phyloP scores from a whole-genome alignment of 192 early-diverging fungal species.

The Podila epicladia region DNA sequence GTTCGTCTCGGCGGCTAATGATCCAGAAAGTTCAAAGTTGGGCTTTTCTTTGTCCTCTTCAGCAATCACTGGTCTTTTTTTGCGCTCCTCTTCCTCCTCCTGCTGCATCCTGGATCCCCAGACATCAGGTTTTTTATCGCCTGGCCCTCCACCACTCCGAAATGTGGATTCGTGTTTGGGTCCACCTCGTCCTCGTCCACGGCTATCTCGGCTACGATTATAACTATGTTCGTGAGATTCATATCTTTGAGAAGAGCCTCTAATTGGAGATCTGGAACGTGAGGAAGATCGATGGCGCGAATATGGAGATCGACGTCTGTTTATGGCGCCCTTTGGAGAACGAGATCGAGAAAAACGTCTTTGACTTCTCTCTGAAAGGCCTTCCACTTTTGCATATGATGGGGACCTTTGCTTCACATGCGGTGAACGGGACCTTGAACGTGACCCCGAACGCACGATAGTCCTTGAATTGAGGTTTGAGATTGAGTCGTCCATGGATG shows the following conservation, averaged over 20 bases:
- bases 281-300: constrained; percentile 6
- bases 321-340: constrained; percentile 2
- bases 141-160: constrained; percentile 14
- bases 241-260: not conserved
- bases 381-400: not conserved
- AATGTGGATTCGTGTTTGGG: constrained; percentile 44
- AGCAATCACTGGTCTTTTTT: constrained; percentile 44
- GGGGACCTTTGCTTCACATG: not conserved
- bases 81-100: constrained; percentile 34
- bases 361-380: not conserved
- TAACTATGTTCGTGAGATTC: constrained; percentile 2
- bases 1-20: constrained; percentile 89
- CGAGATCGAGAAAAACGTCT: constrained; percentile 13
- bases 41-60: constrained; percentile 73
- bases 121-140: constrained; percentile 28
- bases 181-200: constrained; percentile 18
- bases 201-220: constrained; percentile 1
- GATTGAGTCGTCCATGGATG: not conserved
- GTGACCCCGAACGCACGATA: not conserved
- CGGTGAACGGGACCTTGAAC: constrained; percentile 38
- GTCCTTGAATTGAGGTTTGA: not conserved
- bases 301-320: constrained; percentile 5
- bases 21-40: constrained; percentile 88
- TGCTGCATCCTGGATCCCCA: constrained; percentile 51
- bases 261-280: constrained; percentile 25